phyloP scores from a whole-genome alignment of 1,139 yeast species.

The Yarrowia galli region DNA sequence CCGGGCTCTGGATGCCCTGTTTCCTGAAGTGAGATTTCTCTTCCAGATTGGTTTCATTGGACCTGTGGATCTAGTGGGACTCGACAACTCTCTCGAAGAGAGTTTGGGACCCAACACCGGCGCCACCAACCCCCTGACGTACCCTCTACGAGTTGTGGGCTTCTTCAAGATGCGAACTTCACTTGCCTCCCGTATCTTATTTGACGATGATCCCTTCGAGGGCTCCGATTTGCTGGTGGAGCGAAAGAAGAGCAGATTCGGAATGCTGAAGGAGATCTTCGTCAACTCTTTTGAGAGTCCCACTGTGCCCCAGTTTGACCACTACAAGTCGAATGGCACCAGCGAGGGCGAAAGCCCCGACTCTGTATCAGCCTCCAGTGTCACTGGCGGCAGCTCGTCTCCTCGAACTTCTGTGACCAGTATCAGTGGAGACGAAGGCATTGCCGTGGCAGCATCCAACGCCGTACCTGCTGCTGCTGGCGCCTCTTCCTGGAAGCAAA shows the following conservation, averaged over 20 bases:
- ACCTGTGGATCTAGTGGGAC: slow-evolving; percentile 45
- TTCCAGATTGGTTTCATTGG: slow-evolving; percentile 53
- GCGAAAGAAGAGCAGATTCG: slow-evolving; percentile 14
- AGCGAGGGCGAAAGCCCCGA: slow-evolving; percentile 26
- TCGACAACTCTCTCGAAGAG: slow-evolving; percentile 32
- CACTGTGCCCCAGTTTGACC: slow-evolving; percentile 26
- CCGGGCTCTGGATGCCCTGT: slow-evolving; percentile 50
- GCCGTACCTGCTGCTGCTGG: slow-evolving; percentile 3
- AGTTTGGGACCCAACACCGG: not conserved
- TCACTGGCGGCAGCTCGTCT: slow-evolving; percentile 14
- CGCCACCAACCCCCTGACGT: slow-evolving; percentile 8
- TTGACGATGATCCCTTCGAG: slow-evolving; percentile 25
- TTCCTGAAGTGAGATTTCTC: slow-evolving; percentile 53
- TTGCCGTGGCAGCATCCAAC: not conserved
- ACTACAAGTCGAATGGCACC: slow-evolving; percentile 25
- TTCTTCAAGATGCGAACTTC: slow-evolving; percentile 33
- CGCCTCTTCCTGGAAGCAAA: slow-evolving; percentile 26
- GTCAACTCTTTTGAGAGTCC: slow-evolving; percentile 28
- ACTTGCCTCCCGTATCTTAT: slow-evolving; percentile 19
- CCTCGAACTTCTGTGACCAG: slow-evolving; percentile 29
- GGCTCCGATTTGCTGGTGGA: slow-evolving; percentile 28
- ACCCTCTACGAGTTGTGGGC: slow-evolving; percentile 24
- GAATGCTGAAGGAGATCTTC: slow-evolving; percentile 19
- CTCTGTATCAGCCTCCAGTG: slow-evolving; percentile 12
- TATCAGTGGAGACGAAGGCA: slow-evolving; percentile 11